Conservation (phyloP, 2,329 filamentous ascomycete species). For the Zarea fungicola region DNA sequence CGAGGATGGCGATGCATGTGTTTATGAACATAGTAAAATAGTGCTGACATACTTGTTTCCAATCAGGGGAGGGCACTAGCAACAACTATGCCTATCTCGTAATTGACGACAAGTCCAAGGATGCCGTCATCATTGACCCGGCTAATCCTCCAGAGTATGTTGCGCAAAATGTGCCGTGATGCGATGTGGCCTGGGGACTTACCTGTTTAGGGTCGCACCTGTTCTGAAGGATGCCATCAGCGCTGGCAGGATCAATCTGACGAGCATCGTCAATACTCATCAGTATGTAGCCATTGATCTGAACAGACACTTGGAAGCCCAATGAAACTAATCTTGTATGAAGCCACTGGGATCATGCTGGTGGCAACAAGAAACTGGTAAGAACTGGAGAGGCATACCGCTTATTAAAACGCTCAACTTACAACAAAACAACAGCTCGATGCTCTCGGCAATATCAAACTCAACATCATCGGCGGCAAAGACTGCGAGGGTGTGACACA, state of each 20-base stretch:
- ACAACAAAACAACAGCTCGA: conserved; percentile 24
- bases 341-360: conserved; percentile 91
- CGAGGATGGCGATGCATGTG: too few species aligned
- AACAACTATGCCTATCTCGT: conserved; percentile 87
- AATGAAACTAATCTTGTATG: conserved; percentile 1
- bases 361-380: conserved; percentile 81
- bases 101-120: conserved; percentile 70
- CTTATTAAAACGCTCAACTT: too few species aligned
- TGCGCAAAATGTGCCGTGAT: neutral
- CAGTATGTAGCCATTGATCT: conserved; percentile 58
- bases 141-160: conserved; percentile 71
- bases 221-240: conserved; percentile 68
- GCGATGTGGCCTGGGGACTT: neutral
- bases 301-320: too few species aligned
- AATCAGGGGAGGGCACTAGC: conserved; percentile 67
- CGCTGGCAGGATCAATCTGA: conserved; percentile 71
- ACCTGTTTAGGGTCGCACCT: conserved; percentile 47
- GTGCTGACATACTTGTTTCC: neutral
- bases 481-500: conserved; percentile 75
- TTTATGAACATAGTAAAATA: too few species aligned
- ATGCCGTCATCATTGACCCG: conserved; percentile 74
- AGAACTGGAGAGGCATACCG: too few species aligned
- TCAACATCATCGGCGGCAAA: conserved; percentile 82
- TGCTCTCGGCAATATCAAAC: conserved; percentile 49
- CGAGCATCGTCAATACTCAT: conserved; percentile 91